Evolutionary conservation across 1,139 yeast genomes (phyloP).

Genomic region (Yamadazyma epiphylla): DNA sequence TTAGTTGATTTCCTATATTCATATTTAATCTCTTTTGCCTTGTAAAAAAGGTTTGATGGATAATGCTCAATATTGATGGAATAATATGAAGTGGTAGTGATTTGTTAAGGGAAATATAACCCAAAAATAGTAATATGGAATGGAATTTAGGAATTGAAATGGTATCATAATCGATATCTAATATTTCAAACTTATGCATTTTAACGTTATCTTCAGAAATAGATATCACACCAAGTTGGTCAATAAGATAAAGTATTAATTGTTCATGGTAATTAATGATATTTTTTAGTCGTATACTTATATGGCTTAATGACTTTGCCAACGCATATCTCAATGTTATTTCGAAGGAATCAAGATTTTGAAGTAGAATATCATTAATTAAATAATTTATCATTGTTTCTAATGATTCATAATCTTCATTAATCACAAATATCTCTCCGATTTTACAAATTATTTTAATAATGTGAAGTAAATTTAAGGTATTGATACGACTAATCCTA

Average conservation of each 20-base stretch:
- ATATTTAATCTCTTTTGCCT: conserved; percentile 49
- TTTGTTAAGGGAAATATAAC: conserved; percentile 29
- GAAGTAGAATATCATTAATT: conserved; percentile 21
- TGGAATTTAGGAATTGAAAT: conserved; percentile 31
- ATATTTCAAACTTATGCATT: conserved; percentile 6
- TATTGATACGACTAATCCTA: conserved; percentile 12
- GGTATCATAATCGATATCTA: conserved; percentile 16
- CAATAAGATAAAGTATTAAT: conserved; percentile 22
- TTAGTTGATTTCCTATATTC: conserved; percentile 60
- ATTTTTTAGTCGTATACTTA: conserved; percentile 17
- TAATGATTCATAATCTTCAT: conserved; percentile 15
- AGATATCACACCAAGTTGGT: conserved; percentile 18
- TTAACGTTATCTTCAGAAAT: conserved; percentile 14
- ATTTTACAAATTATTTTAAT: conserved; percentile 34
- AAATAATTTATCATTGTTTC: conserved; percentile 25
- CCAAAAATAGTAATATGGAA: conserved; percentile 32
- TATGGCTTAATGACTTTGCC: conserved; percentile 32
- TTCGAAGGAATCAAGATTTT: conserved; percentile 24
- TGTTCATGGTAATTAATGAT: conserved; percentile 33
- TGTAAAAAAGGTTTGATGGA: conserved; percentile 47
- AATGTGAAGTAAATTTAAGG: conserved; percentile 24
- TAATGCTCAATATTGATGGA: conserved; percentile 25
- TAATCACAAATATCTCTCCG: conserved; percentile 16
- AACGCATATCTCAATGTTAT: conserved; percentile 30
- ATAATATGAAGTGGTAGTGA: conserved; percentile 22